Percentiles rank a stretch among this genome's conserved stretches.
Evolutionary conservation across 1,139 yeast genomes (phyloP).

Genomic region (Kurtzmaniella quercitrusa): DNA sequence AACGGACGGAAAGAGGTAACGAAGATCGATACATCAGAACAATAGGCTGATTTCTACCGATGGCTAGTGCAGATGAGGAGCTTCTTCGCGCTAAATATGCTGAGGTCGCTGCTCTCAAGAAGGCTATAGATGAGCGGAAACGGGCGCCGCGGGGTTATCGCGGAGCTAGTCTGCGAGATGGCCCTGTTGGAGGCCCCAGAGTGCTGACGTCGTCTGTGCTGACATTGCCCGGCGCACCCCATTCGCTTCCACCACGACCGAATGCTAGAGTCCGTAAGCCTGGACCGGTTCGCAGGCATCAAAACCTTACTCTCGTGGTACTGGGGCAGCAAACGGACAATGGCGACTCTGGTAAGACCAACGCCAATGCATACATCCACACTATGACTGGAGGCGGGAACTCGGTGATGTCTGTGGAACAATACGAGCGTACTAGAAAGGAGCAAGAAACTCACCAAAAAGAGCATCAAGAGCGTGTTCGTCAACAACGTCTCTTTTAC

Average conservation of each 20-base stretch:
- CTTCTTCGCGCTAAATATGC: slow-evolving; percentile 26
- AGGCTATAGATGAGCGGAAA: slow-evolving; percentile 21
- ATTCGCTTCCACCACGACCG: slow-evolving; percentile 1
- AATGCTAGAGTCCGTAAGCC: neutral
- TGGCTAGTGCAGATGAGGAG: no score
- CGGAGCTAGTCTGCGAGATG: no score
- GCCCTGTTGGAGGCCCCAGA: no score
- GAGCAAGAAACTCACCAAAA: slow-evolving; percentile 5
- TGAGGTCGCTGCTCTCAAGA: slow-evolving; percentile 30
- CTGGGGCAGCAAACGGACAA: neutral
- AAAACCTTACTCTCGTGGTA: slow-evolving; percentile 8
- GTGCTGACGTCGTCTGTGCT: no score
- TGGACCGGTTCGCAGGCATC: slow-evolving; percentile 2
- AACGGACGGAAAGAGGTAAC: neutral
- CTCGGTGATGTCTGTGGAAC: slow-evolving; percentile 2
- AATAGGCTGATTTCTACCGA: no score
- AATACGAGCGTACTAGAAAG: slow-evolving; percentile 25
- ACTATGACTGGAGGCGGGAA: slow-evolving; percentile 1
- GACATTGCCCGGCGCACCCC: slow-evolving; percentile 4
- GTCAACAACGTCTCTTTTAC: neutral
- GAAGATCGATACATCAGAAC: no score
- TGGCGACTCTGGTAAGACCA: neutral
- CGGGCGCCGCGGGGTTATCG: slow-evolving; percentile 3
- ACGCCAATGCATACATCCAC: neutral
- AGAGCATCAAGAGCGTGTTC: slow-evolving; percentile 14